Evolutionary conservation across 768 basidiomycete genomes (phyloP).

Genomic region (Flagelloscypha sp.): DNA sequence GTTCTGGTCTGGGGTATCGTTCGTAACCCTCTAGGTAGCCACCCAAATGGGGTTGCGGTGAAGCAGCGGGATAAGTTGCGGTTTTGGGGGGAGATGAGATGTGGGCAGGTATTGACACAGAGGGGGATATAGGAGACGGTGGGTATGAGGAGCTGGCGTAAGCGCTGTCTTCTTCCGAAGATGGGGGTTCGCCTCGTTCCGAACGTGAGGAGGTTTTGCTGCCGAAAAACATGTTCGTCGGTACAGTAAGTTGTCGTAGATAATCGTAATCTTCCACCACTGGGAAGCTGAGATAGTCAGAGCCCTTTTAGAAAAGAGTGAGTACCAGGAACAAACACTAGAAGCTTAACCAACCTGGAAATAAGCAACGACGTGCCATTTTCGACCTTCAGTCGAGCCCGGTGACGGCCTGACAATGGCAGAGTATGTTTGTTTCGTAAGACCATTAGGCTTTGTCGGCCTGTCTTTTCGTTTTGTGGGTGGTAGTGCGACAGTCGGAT

Average conservation of each 20-base stretch:
- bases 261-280: conserved; percentile 70
- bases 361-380: conserved; percentile 83
- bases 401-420: conserved; percentile 65
- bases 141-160: conserved; percentile 7
- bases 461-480: conserved; percentile 67
- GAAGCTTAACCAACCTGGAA: conserved; percentile 47
- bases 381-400: conserved; percentile 46
- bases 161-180: conserved; percentile 13
- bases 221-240: conserved; percentile 64
- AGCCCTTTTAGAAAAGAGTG: conserved; percentile 33
- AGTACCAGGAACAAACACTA: conserved; percentile 4
- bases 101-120: conserved; percentile 5
- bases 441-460: conserved; percentile 70
- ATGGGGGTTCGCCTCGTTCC: conserved; percentile 24
- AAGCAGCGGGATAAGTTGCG: conserved; percentile 10
- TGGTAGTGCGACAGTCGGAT: conserved; percentile 51
- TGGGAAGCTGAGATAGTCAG: conserved; percentile 62
- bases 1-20: neutral
- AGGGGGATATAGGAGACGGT: conserved; percentile 10
- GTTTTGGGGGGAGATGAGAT: conserved; percentile 9
- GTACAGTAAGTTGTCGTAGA: conserved; percentile 57
- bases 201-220: conserved; percentile 44
- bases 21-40: neutral
- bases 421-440: conserved; percentile 82
- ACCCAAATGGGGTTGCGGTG: conserved; percentile 9